These are phyloP conservation scores for Penicillium arizonense DNA, from an alignment of 495 filamentous ascomycete genomes.

Conservation along the genomic window DNA sequence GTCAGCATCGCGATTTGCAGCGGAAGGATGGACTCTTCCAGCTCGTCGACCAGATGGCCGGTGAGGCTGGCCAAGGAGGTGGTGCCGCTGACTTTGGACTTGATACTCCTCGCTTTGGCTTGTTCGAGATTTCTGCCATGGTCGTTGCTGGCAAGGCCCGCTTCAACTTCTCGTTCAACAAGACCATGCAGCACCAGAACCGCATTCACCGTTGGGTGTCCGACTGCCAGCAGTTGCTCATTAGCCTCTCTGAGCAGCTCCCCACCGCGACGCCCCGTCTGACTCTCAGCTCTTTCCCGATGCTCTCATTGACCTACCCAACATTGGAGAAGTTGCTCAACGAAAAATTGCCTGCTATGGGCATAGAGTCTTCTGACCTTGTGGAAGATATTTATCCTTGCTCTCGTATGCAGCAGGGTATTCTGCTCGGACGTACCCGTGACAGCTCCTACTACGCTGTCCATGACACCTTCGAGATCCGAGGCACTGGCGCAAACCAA, in stretches of 20 bases:
- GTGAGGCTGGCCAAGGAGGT: conserved; percentile 42
- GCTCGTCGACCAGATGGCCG: conserved; percentile 50
- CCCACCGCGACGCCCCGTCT: conserved; percentile 46
- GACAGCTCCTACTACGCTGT: conserved; percentile 59
- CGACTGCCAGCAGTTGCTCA: conserved; percentile 54
- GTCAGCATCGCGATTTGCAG: conserved; percentile 61
- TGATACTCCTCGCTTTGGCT: conserved; percentile 56
- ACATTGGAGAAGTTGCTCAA: conserved; percentile 49
- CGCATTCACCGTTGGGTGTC: conserved; percentile 59
- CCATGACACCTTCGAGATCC: conserved; percentile 61
- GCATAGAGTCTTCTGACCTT: conserved; percentile 39
- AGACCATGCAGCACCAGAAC: conserved; percentile 55
- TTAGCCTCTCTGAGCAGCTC: conserved; percentile 48
- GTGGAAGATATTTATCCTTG: conserved; percentile 66
- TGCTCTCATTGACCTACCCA: conserved; percentile 60
- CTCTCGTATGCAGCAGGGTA: conserved; percentile 65
- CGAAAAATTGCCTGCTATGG: conserved; percentile 45
- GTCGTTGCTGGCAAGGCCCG: conserved; percentile 58
- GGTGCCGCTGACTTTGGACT: conserved; percentile 57
- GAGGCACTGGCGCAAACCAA: conserved; percentile 14
- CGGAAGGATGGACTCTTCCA: conserved; percentile 60
- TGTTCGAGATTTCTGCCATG: conserved; percentile 65
- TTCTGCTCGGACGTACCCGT: conserved; percentile 59
- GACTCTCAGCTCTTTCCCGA: conserved; percentile 61
- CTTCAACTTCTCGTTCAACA: conserved; percentile 64